Evolutionary conservation across 768 basidiomycete species (phyloP).

Genomic region (Rhodotorula graminis): DNA sequence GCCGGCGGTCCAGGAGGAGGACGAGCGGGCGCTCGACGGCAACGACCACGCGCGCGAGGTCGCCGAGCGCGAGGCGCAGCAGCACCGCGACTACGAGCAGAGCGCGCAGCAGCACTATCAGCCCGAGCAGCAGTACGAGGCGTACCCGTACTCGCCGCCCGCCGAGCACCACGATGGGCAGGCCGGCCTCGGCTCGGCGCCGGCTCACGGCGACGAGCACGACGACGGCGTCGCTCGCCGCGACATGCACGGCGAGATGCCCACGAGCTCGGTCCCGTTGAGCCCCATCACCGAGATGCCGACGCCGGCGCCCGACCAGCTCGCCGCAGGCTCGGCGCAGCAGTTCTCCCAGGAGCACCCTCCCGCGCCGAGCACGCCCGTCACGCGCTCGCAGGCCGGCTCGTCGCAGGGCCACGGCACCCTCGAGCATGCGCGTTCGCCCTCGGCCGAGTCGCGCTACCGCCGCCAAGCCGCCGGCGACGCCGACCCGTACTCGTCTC

Average conservation of each 20-base stretch:
- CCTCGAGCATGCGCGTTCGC: not conserved
- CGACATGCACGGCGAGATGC: not conserved
- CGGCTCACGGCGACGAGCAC: not conserved
- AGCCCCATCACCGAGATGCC: slow-evolving; percentile 7
- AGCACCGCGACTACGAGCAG: not conserved
- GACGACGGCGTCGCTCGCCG: not conserved
- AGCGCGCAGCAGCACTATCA: not conserved
- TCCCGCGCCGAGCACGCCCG: not conserved
- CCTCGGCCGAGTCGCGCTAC: not conserved
- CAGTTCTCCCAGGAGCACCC: not conserved
- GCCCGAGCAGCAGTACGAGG: not conserved
- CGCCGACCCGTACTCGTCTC: slow-evolving; percentile 3
- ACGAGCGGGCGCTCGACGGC: slow-evolving; percentile 13
- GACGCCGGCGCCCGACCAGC: not conserved
- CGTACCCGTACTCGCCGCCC: too few species aligned
- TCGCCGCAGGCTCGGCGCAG: not conserved
- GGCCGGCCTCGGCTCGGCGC: not conserved
- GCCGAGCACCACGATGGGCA: too few species aligned
- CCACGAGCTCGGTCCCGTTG: not conserved
- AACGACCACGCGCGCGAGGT: slow-evolving; percentile 6
- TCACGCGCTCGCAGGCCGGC: not conserved
- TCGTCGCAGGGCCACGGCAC: not conserved
- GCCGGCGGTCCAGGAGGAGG: not conserved
- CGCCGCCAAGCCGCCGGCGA: not conserved
- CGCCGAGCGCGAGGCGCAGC: not conserved